Percentiles rank a stretch among this genome's conserved stretches.
These are phyloP conservation scores for Wickerhamiella brachini DNA, from an alignment of 805 yeast species.

Conservation along the genomic window DNA sequence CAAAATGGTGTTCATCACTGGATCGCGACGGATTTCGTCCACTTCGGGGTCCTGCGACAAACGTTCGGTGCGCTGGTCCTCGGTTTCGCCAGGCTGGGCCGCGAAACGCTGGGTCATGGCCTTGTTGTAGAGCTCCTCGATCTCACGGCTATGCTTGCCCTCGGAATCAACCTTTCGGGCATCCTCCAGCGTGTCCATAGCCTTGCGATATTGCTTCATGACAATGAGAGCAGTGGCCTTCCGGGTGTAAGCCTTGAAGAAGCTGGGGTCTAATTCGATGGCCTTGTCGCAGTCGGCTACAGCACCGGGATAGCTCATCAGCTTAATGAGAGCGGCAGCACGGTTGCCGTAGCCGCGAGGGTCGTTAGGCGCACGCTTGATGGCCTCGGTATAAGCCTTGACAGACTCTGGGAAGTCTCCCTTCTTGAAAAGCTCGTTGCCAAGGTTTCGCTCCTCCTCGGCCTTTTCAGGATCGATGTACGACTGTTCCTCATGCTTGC, in stretches of 20 bases:
- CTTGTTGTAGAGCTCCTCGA: constrained; percentile 65
- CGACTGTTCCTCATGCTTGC: constrained; percentile 59
- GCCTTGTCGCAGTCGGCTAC: constrained; percentile 85
- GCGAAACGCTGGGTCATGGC: constrained; percentile 68
- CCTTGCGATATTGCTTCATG: constrained; percentile 70
- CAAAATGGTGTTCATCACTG: constrained; percentile 90
- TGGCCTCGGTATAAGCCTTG: constrained; percentile 86
- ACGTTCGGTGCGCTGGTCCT: constrained; percentile 87
- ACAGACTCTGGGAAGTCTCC: constrained; percentile 97
- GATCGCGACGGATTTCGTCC: constrained; percentile 82
- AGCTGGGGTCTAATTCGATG: constrained; percentile 72
- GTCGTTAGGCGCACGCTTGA: constrained; percentile 92
- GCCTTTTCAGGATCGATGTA: constrained; percentile 87
- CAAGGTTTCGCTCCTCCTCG: constrained; percentile 86
- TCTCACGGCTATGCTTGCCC: constrained; percentile 50
- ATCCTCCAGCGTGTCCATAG: constrained; percentile 62
- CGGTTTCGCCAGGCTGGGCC: constrained; percentile 75
- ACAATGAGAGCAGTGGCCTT: constrained; percentile 91
- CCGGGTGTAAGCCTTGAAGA: constrained; percentile 90
- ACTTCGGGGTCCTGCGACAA: constrained; percentile 89
- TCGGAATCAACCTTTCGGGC: constrained; percentile 69
- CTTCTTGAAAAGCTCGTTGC: constrained; percentile 76
- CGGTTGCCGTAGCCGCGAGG: constrained; percentile 95
- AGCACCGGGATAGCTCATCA: constrained; percentile 95
- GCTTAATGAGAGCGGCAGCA: constrained; percentile 91